A percentile compares a stretch with the other conserved stretches of the same genome.
These are phyloP conservation scores for Carnegiea gigantea DNA, from an alignment of 179 eudicot genomes.

Conservation along the genomic window DNA sequence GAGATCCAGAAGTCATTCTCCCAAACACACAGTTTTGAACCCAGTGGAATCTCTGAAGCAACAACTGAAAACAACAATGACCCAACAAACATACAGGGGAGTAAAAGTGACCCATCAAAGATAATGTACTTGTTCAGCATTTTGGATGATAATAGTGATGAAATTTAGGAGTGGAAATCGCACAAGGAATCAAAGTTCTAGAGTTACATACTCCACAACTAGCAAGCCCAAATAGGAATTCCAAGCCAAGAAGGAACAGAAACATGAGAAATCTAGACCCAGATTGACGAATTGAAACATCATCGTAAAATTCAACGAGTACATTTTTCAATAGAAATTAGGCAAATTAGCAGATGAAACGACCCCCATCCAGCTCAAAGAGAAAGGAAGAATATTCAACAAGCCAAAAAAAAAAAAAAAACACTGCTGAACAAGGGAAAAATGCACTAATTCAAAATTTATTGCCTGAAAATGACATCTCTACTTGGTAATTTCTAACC, in stretches of 20 bases:
- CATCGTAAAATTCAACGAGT: background rate
- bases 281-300: background rate
- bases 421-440: background rate
- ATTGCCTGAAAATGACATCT: constrained; percentile 29
- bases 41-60: constrained; percentile 47
- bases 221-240: background rate
- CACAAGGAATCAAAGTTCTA: background rate
- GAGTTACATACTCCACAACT: background rate
- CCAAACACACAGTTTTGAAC: constrained; percentile 47
- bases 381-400: constrained; percentile 11
- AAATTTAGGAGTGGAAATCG: constrained; percentile 1
- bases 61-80: constrained; percentile 34
- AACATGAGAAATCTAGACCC: background rate
- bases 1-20: constrained; percentile 56
- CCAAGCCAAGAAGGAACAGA: background rate
- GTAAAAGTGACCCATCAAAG: background rate
- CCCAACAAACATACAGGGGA: constrained; percentile 29
- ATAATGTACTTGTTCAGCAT: constrained; percentile 10
- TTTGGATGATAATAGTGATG: background rate
- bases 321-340: constrained; percentile 9
- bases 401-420: background rate
- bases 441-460: constrained; percentile 4
- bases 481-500: constrained; percentile 3
- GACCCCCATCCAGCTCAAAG: background rate
- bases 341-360: constrained; percentile 3